A percentile compares a stretch with the other conserved stretches of the same genome.
phyloP scores from a whole-genome alignment of 345 rosid genomes.

The Leavenworthia alabamica region DNA sequence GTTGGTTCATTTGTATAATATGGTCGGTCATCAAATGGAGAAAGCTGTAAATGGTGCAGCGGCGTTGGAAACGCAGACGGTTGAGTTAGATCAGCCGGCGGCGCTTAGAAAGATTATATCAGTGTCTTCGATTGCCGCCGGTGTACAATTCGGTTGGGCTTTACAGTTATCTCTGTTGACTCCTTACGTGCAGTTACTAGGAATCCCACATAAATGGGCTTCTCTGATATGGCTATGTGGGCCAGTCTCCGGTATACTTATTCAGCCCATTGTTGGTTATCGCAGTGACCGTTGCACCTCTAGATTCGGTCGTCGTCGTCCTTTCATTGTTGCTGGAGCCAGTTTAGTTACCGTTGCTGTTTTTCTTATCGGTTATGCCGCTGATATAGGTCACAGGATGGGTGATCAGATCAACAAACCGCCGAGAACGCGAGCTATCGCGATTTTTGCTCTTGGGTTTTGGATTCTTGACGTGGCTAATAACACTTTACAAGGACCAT shows the following conservation, averaged over 20 bases:
- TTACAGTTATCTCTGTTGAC: conserved; percentile 78
- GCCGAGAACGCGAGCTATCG: conserved; percentile 58
- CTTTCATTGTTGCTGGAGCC: conserved; percentile 62
- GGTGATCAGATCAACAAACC: conserved; percentile 39
- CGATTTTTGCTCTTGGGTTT: conserved; percentile 62
- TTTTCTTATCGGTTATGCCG: conserved; percentile 73
- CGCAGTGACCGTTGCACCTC: conserved; percentile 70
- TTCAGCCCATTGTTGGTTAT: conserved; percentile 85
- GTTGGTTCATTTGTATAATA: too few species aligned
- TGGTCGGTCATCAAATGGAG: too few species aligned
- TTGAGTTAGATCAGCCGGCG: too few species aligned
- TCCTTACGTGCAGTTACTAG: conserved; percentile 78
- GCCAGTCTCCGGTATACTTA: conserved; percentile 79
- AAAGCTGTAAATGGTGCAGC: too few species aligned
- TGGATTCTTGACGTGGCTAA: conserved; percentile 93
- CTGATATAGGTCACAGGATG: conserved; percentile 56
- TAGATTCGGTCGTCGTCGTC: conserved; percentile 82
- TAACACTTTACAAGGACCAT: conserved; percentile 76
- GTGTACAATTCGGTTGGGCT: conserved; percentile 95
- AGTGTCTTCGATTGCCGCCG: conserved; percentile 80
- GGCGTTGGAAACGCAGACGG: too few species aligned
- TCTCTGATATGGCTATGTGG: conserved; percentile 91
- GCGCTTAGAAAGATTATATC: conserved; percentile 44
- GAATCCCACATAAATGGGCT: conserved; percentile 84
- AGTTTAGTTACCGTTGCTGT: conserved; percentile 49